phyloP scores from a whole-genome alignment of 2,329 filamentous ascomycete species.

The Xylaria sp. region DNA sequence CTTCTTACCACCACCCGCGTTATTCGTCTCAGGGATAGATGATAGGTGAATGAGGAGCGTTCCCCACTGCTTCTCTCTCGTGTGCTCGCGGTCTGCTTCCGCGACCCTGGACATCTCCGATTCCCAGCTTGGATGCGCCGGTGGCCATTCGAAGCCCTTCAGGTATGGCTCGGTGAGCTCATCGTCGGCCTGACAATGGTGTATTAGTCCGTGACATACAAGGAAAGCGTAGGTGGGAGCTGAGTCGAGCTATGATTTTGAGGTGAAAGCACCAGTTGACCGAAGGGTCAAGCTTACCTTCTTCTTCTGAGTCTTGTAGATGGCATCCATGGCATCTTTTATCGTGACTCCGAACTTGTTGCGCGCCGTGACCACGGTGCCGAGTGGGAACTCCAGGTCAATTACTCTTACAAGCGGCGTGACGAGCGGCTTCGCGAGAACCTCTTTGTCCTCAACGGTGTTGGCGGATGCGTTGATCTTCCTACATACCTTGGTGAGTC shows the following conservation, averaged over 20 bases:
- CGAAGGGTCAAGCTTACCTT: constrained; percentile 53
- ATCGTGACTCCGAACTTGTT: constrained; percentile 94
- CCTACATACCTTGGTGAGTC: constrained; percentile 46
- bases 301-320: constrained; percentile 96
- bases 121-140: constrained; percentile 20
- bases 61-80: constrained; percentile 87
- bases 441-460: constrained; percentile 74
- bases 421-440: constrained; percentile 75
- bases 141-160: constrained; percentile 85
- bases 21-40: constrained; percentile 58
- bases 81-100: constrained; percentile 19
- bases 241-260: not conserved
- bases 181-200: constrained; percentile 66
- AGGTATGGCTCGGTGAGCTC: constrained; percentile 85
- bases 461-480: constrained; percentile 85
- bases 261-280: not conserved
- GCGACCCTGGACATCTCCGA: constrained; percentile 16
- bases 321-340: constrained; percentile 92
- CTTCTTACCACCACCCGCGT: constrained; percentile 52
- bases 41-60: constrained; percentile 80
- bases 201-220: constrained; percentile 2
- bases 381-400: constrained; percentile 84
- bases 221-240: not conserved
- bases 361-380: constrained; percentile 79
- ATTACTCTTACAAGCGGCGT: constrained; percentile 87